Base-by-base conservation (phyloP, 1,139 yeast genomes). In the Sugiyamaella neomexicana region DNA sequence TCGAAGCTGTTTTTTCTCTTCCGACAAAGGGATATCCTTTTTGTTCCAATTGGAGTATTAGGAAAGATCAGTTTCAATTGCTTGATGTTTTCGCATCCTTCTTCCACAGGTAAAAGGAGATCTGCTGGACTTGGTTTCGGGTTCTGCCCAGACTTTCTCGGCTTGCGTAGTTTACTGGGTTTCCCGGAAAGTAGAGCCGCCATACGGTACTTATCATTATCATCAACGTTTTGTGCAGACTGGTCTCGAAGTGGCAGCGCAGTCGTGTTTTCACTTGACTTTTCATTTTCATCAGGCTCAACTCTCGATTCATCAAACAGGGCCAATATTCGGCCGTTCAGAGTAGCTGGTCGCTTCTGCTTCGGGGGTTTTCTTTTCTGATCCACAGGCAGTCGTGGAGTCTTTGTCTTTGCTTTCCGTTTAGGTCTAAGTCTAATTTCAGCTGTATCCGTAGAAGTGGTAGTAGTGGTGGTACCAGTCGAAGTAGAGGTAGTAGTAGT, bases 171-270 rank as follows among this genome's bases (percentile, higher is more conserved):
- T 41, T 52, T 55, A 5, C 44, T 29, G 2, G 58, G 58, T 36
- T 55, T 55, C 2, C 58, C 58, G 32, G 58, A 55, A 2, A 55
- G 49, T 9, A 37, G 16, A 3, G 17, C 17, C 4, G 46, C 47
- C 10, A 23, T 23, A 23, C n/a, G 13, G 32, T 23, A 45, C 4
- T 10, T 15, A 8, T 27, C 25, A n/a, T 25, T 25, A 40, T 20
- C 44, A 13, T 13, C 38, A 34, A 13, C 38, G 25, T 20, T 20
- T 20, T 20, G 25, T 20, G 25, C 5, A 3, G 25, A 20, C 25
- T 3, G 25, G 5, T 3, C 25, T 20, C 25, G 5, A 27, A 23
- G n/a, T 23, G 6, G 29, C 29, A 40, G 16, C 17, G 31, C n/a
- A n/a, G 15, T 13, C 16, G 38, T 12, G 15, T 3, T 34, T 34